Evolutionary conservation across 2,329 filamentous ascomycete species (phyloP).

Genomic region (Aschersonia sp.): DNA sequence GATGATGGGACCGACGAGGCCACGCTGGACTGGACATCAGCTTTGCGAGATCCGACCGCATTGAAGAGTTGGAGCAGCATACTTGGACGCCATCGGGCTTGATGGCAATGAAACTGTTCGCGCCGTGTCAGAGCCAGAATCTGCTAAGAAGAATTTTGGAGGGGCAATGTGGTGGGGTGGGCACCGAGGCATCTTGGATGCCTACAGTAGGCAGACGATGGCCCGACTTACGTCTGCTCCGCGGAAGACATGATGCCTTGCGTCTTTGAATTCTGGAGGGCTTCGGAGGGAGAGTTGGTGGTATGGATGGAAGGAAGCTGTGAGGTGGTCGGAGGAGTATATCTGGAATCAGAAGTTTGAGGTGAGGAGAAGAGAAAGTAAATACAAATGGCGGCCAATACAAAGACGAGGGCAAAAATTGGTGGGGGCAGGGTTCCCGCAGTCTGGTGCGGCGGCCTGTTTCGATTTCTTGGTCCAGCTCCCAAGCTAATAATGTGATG

Average conservation of each 20-base stretch:
- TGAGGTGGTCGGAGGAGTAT: conserved; percentile 12
- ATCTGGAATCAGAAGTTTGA: conserved; percentile 8
- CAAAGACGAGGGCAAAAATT: conserved; percentile 24
- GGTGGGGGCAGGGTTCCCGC: conserved; percentile 27
- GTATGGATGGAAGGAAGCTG: conserved; percentile 11
- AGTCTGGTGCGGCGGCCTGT: conserved; percentile 14
- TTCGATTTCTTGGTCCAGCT: neutral
- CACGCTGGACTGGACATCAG: conserved; percentile 47
- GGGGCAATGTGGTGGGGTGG: conserved; percentile 17
- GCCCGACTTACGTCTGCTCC: conserved; percentile 72
- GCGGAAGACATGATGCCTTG: conserved; percentile 48
- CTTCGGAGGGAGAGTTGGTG: conserved; percentile 11
- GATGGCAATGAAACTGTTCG: conserved; percentile 91
- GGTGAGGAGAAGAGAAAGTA: conserved; percentile 6
- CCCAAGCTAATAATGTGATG: neutral
- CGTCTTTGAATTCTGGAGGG: conserved; percentile 12
- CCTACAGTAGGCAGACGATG: neutral
- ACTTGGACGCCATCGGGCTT: conserved; percentile 99
- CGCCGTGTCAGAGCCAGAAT: conserved; percentile 9
- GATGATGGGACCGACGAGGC: conserved; percentile 96
- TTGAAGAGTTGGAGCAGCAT: conserved; percentile 17
- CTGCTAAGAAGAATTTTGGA: conserved; percentile 1
- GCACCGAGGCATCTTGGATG: neutral
- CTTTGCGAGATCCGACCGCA: too few species aligned
- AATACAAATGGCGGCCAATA: conserved; percentile 20